Percentiles rank a stretch among this genome's conserved stretches.
Evolutionary conservation across 2,329 filamentous ascomycete genomes (phyloP).

Genomic region (Nothopassalora personata): DNA sequence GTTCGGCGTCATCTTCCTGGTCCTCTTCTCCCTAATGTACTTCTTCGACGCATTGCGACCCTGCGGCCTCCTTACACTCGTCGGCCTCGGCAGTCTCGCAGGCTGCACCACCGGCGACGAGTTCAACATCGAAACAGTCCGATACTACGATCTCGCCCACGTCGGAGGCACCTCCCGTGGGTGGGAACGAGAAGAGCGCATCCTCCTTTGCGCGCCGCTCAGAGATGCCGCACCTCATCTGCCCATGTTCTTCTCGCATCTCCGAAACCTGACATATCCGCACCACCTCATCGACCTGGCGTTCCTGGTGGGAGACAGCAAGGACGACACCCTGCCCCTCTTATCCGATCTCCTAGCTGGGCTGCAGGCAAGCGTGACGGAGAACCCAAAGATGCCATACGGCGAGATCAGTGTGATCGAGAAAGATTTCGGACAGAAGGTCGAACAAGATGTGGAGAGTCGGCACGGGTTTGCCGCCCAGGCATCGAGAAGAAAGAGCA

Average conservation of each 20-base stretch:
- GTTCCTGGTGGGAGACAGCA: slow-evolving; percentile 95
- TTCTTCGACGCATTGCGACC: slow-evolving; percentile 70
- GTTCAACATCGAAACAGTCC: slow-evolving; percentile 84
- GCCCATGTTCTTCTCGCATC: slow-evolving; percentile 97
- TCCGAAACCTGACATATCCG: slow-evolving; percentile 93
- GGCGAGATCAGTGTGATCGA: slow-evolving; percentile 97
- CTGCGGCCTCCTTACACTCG: slow-evolving; percentile 45
- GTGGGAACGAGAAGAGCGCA: slow-evolving; percentile 94
- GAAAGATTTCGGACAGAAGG: slow-evolving; percentile 97
- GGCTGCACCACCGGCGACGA: slow-evolving; percentile 61
- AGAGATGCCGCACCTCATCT: slow-evolving; percentile 89
- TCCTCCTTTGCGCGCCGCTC: slow-evolving; percentile 88
- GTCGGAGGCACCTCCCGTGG: slow-evolving; percentile 86
- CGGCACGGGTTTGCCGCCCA: slow-evolving; percentile 96
- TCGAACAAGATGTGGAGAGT: slow-evolving; percentile 95
- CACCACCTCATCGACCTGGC: slow-evolving; percentile 94
- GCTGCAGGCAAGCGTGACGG: slow-evolving; percentile 62
- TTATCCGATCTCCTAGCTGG: slow-evolving; percentile 70
- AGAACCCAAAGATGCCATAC: slow-evolving; percentile 75
- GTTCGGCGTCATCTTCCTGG: slow-evolving; percentile 50
- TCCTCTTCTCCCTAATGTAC: slow-evolving; percentile 60
- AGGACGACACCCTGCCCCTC: slow-evolving; percentile 77
- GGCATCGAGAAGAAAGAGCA: slow-evolving; percentile 86
- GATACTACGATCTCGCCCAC: slow-evolving; percentile 92
- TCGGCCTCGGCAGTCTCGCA: slow-evolving; percentile 58